Evolutionary conservation across 345 rosid species (phyloP), one percentile per base, ranked within the genome.

Genomic region (Acer negundo): DNA sequence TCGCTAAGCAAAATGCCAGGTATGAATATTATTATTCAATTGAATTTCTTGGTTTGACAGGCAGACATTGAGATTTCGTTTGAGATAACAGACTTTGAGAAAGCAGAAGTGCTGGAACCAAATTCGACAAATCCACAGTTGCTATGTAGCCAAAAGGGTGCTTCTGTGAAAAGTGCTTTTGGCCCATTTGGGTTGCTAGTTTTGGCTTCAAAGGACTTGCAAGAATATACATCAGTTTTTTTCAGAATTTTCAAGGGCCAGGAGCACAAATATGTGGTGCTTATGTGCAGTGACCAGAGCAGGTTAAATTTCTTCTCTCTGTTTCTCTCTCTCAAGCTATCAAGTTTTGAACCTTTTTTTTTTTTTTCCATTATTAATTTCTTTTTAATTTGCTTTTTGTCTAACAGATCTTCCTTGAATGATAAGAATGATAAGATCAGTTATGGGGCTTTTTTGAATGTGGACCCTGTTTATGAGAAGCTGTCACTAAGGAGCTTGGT

Each of bases 261-360:
- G 1, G 58, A 78, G 28, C 28, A 26, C 46, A 87, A 90, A 70
- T 80, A 82, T 70, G 90, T 85, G 40, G 97, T 88, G 72, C 86
- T 86, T 51, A 88, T 93, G 94, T 91, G 97, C 80, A 89, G 97
- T 84, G 98, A 94, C 85, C 96, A 92, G 64, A 89, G 85, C 92
- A 86, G 85, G 88, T 85, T 8, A 8, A n/a, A 26, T 16, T 55
- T 20, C 26, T 63, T 19, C 38, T 82, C 44, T 63, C 1, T 64
- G 22, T 28, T 6, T 20, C 22, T 44, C 38, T 22, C 10, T 22
- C 10, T 47, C 49, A 23, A 44, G 4, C 56, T 38, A 10, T 24
- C n/a, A 23, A 53, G 38, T 51, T 44, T 24, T 15, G 11, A 73
- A 20, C 49, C 31, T 22, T 22, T 15, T 17, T 1, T 49, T 22